phyloP scores from a whole-genome alignment of 805 yeast genomes.

The Zygosaccharomyces lentus region DNA sequence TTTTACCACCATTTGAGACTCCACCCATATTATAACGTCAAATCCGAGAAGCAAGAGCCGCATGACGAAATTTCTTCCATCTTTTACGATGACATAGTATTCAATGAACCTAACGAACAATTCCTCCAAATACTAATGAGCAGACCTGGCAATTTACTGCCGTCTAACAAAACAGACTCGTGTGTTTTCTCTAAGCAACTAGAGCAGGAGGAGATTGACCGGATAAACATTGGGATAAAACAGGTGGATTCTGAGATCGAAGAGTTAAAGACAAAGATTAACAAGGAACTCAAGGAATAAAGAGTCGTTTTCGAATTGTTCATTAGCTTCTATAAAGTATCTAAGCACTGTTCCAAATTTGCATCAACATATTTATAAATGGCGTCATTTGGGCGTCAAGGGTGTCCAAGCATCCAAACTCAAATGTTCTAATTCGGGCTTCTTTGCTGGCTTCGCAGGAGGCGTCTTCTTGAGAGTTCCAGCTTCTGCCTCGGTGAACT shows the following conservation, averaged over 20 bases:
- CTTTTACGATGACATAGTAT: constrained; percentile 85
- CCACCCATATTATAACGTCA: constrained; percentile 65
- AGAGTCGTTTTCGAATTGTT: background rate
- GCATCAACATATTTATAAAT: background rate
- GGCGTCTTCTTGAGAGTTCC: constrained; percentile 18
- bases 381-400: constrained; percentile 41
- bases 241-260: constrained; percentile 44
- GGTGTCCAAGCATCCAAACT: constrained; percentile 51
- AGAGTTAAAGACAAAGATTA: constrained; percentile 38
- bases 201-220: constrained; percentile 61
- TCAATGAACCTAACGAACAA: constrained; percentile 91
- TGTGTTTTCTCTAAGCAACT: constrained; percentile 46
- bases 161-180: constrained; percentile 37
- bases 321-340: background rate
- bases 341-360: background rate
- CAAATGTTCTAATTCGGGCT: constrained; percentile 23
- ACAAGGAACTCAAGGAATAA: constrained; percentile 23
- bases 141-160: constrained; percentile 55
- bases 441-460: constrained; percentile 30
- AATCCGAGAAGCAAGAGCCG: constrained; percentile 19
- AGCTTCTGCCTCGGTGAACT: background rate
- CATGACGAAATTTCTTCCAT: constrained; percentile 51
- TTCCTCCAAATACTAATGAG: constrained; percentile 74
- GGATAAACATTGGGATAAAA: constrained; percentile 46
- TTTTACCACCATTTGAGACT: constrained; percentile 85